Evolutionary conservation across 2,329 filamentous ascomycete species (phyloP).

Genomic region (Aspergillus eucalypticola): DNA sequence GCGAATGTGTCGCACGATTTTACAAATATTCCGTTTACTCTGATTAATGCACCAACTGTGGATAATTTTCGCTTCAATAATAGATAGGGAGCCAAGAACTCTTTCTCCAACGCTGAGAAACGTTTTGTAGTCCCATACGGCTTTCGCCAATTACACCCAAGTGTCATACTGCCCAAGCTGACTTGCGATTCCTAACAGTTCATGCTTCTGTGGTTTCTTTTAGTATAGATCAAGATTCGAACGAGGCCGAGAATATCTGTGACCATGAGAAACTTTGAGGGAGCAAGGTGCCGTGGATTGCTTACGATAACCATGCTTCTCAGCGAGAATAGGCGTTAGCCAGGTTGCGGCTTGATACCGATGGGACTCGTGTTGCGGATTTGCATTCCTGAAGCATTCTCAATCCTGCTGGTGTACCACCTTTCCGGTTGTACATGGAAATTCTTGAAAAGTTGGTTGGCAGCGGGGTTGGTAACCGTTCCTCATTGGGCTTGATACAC

Average conservation of each 20-base stretch:
- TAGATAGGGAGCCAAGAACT: too few relatives aligned
- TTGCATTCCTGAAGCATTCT: neutral
- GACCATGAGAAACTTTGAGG: neutral
- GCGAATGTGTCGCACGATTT: too few relatives aligned
- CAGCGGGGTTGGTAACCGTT: neutral
- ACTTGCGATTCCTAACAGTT: too few relatives aligned
- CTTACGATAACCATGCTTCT: neutral
- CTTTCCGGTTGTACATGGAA: neutral
- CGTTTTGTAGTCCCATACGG: too few relatives aligned
- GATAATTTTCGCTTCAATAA: too few relatives aligned
- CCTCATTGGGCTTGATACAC: neutral
- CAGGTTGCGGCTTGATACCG: neutral
- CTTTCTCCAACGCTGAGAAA: too few relatives aligned
- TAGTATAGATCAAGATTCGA: neutral
- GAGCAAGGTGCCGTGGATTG: neutral
- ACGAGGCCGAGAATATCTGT: neutral
- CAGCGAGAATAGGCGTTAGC: neutral
- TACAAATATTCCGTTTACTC: too few relatives aligned
- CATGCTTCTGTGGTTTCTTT: neutral
- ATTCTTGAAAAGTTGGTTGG: neutral
- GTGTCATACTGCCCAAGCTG: too few relatives aligned
- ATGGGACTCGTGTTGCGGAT: neutral
- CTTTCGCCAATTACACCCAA: too few relatives aligned
- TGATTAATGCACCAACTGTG: too few relatives aligned
- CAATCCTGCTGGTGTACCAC: neutral